phyloP scores from a whole-genome alignment of 768 basidiomycete species.

The Cantharellus anzutake region DNA sequence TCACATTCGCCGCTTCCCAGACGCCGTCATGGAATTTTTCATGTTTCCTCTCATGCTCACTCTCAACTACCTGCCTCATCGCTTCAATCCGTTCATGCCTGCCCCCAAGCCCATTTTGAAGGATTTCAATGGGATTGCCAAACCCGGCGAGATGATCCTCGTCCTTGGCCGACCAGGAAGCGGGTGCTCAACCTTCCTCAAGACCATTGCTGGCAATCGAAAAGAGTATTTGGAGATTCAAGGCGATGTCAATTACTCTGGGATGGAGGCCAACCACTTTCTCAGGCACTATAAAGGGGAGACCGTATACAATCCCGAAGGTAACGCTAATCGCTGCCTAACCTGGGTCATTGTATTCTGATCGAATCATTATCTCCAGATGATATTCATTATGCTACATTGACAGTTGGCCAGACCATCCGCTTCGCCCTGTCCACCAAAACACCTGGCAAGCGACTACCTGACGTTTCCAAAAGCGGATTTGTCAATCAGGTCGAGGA shows the following conservation, averaged over 20 bases:
- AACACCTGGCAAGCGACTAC: slow-evolving; percentile 21
- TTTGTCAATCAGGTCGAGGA: slow-evolving; percentile 26
- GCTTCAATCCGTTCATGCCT: not conserved
- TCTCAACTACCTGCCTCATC: slow-evolving; percentile 22
- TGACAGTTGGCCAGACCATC: slow-evolving; percentile 31
- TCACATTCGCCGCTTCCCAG: slow-evolving; percentile 15
- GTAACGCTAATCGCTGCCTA: slow-evolving; percentile 15
- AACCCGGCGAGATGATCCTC: slow-evolving; percentile 61
- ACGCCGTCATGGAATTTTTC: slow-evolving; percentile 34
- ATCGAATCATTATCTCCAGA: slow-evolving; percentile 15
- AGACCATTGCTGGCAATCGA: slow-evolving; percentile 26
- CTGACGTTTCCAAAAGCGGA: slow-evolving; percentile 17
- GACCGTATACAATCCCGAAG: slow-evolving; percentile 31
- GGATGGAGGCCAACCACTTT: slow-evolving; percentile 28
- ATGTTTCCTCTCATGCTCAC: slow-evolving; percentile 31
- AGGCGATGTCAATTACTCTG: slow-evolving; percentile 29
- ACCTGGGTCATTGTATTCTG: not conserved
- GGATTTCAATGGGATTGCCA: slow-evolving; percentile 28
- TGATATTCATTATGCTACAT: slow-evolving; percentile 31
- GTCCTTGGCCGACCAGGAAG: slow-evolving; percentile 24
- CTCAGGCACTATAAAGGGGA: slow-evolving; percentile 18
- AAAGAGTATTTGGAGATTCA: slow-evolving; percentile 20
- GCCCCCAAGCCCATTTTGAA: slow-evolving; percentile 30
- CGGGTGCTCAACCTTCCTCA: slow-evolving; percentile 31
- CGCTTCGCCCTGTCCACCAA: slow-evolving; percentile 29